These are phyloP conservation scores for Saprolegnia diclina DNA, from an alignment of 352 stramenopile genomes.

Conservation along the genomic window DNA sequence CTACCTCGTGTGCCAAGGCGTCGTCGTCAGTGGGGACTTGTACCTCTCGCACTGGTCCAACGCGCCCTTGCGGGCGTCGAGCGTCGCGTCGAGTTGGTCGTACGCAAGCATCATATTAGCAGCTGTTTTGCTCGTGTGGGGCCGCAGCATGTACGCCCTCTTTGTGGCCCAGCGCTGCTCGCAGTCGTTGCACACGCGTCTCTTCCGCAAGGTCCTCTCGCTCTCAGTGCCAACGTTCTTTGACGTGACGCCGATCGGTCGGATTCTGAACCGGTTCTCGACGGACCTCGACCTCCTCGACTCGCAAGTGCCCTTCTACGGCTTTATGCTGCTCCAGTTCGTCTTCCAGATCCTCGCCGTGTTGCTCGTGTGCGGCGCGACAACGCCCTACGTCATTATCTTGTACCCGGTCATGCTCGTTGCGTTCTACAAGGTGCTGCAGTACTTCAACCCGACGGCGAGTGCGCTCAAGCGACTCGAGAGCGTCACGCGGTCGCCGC, in stretches of 20 bases:
- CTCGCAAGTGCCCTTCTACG: slow-evolving; percentile 58
- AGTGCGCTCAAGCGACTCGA: slow-evolving; percentile 62
- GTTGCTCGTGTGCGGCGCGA: slow-evolving; percentile 58
- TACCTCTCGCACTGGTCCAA: slow-evolving; percentile 16
- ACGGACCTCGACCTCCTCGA: slow-evolving; percentile 78
- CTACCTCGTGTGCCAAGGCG: slow-evolving; percentile 1
- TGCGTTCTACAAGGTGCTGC: slow-evolving; percentile 54
- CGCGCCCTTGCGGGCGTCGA: neutral
- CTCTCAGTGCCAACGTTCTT: slow-evolving; percentile 67
- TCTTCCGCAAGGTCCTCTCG: slow-evolving; percentile 34
- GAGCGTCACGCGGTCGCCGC: slow-evolving; percentile 60
- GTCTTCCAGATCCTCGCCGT: slow-evolving; percentile 60
- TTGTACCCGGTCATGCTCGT: slow-evolving; percentile 55
- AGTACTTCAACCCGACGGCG: slow-evolving; percentile 56
- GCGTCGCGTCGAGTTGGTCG: neutral
- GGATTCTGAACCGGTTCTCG: slow-evolving; percentile 71
- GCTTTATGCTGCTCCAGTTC: slow-evolving; percentile 63
- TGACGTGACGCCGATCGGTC: slow-evolving; percentile 70
- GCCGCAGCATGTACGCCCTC: slow-evolving; percentile 29
- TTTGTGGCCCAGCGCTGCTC: slow-evolving; percentile 8
- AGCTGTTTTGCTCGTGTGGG: slow-evolving; percentile 27
- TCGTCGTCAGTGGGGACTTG: slow-evolving; percentile 7
- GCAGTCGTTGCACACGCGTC: neutral
- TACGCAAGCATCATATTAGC: neutral
- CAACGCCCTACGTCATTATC: slow-evolving; percentile 39